A percentile compares a stretch with the other conserved stretches of the same genome.
Conservation (phyloP, 2,329 filamentous ascomycete genomes). For the Aspergillus aculeatus region DNA sequence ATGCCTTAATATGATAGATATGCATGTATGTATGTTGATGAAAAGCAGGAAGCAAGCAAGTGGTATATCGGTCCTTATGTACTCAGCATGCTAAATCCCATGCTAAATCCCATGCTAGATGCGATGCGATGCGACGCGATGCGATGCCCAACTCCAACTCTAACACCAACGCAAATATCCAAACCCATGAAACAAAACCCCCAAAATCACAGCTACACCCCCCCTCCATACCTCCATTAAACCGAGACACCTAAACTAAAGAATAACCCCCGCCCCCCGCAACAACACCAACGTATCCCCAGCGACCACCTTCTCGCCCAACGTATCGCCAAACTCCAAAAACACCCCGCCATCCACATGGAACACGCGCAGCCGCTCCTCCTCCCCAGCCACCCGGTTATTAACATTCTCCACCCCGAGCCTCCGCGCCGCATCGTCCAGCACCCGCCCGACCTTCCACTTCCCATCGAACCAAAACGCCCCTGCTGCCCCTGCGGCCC, state of each 20-base stretch:
- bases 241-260: neutral
- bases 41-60: too few relatives aligned
- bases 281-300: slow-evolving; percentile 90
- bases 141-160: too few relatives aligned
- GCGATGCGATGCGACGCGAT: too few relatives aligned
- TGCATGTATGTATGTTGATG: too few relatives aligned
- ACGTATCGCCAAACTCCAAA: slow-evolving; percentile 83
- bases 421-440: slow-evolving; percentile 46
- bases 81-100: too few relatives aligned
- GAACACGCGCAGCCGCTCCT: slow-evolving; percentile 80
- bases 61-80: too few relatives aligned
- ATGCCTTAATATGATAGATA: too few relatives aligned
- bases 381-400: slow-evolving; percentile 48
- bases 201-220: neutral
- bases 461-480: slow-evolving; percentile 78
- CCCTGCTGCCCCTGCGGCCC: slow-evolving; percentile 74
- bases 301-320: slow-evolving; percentile 67
- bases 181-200: too few relatives aligned
- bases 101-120: too few relatives aligned
- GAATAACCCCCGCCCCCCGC: slow-evolving; percentile 66
- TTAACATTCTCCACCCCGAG: slow-evolving; percentile 48
- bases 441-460: slow-evolving; percentile 78
- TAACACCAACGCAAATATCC: too few relatives aligned
- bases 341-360: slow-evolving; percentile 87
- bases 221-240: neutral